Conservation (phyloP, 2,329 filamentous ascomycete species). For the Beauveria caledonica region DNA sequence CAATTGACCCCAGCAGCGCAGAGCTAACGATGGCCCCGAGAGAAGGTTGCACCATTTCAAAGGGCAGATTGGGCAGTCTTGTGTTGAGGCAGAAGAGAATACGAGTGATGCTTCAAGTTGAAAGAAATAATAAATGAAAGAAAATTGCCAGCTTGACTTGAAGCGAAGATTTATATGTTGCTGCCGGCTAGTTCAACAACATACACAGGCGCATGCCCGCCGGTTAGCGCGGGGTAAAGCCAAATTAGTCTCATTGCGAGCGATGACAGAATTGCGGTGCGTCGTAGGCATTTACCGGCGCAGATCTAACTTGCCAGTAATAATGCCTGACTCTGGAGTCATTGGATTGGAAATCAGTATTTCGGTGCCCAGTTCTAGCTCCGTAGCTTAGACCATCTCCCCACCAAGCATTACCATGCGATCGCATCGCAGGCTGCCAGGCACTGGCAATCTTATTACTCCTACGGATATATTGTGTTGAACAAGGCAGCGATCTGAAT, state of each 20-base stretch:
- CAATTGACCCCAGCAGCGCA: not conserved
- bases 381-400: not conserved
- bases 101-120: too few species aligned
- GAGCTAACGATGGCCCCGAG: conserved; percentile 4
- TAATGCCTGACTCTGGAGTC: too few species aligned
- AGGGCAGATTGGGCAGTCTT: not conserved
- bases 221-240: not conserved
- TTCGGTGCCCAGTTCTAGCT: too few species aligned
- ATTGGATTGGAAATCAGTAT: too few species aligned
- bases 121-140: not conserved
- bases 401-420: not conserved
- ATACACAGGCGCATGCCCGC: too few species aligned
- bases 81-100: not conserved
- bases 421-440: not conserved
- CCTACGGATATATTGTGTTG: too few species aligned
- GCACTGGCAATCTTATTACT: not conserved
- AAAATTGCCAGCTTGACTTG: not conserved
- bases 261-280: not conserved
- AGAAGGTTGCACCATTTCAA: not conserved
- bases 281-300: too few species aligned
- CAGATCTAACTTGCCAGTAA: too few species aligned
- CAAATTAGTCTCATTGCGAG: not conserved
- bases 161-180: not conserved
- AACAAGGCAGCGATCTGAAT: too few species aligned
- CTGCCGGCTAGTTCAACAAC: not conserved